These are phyloP conservation scores for Phytophthora tubulina DNA, from an alignment of 352 stramenopile genomes.

Conservation along the genomic window DNA sequence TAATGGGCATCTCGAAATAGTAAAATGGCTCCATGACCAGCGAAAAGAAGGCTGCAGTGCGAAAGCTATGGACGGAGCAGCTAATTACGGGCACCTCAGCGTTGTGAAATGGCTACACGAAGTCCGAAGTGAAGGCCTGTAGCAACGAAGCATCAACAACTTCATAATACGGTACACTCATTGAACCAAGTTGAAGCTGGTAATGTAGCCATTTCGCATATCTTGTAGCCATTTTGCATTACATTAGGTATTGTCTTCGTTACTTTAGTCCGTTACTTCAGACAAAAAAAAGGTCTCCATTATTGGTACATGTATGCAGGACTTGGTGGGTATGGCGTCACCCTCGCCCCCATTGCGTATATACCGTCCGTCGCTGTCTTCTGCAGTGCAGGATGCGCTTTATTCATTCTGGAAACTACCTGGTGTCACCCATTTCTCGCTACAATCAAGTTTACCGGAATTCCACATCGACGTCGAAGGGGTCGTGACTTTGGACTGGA, in stretches of 20 bases:
- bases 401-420: constrained; percentile 66
- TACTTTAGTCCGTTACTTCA: constrained; percentile 23
- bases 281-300: not conserved
- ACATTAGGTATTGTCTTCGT: not conserved
- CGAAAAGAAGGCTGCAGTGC: not conserved
- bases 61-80: not conserved
- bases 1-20: not conserved
- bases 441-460: constrained; percentile 32
- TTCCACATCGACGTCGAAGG: constrained; percentile 26
- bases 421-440: not conserved
- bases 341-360: constrained; percentile 1
- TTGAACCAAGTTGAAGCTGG: too few species aligned
- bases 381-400: constrained; percentile 51
- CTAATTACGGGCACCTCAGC: not conserved
- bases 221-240: constrained; percentile 9
- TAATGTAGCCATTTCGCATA: not conserved
- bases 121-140: too few species aligned
- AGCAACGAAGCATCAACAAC: too few species aligned
- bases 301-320: not conserved
- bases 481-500: constrained; percentile 39
- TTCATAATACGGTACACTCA: too few species aligned
- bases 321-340: not conserved
- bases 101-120: too few species aligned
- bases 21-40: not conserved
- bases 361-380: constrained; percentile 58